Evolutionary conservation across 805 yeast genomes (phyloP), one percentile per base, ranked within the genome.

Genomic region (Sugiyamaella lignohabitans): DNA sequence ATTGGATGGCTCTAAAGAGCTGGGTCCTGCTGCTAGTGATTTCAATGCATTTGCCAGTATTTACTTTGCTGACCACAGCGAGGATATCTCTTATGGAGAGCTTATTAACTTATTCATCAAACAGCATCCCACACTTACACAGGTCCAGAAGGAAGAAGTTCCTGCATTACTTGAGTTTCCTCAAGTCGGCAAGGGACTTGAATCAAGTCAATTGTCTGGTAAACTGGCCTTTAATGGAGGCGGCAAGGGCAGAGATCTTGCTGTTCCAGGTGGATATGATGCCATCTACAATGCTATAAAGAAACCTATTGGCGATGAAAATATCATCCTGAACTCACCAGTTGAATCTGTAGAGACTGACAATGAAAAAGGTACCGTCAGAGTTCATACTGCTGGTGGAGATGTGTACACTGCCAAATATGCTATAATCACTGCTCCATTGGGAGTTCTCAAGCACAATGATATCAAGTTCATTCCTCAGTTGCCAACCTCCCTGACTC

Each of bases 131-230:
- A 44, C 58, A 4, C 19, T 63, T 22, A 48, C 58, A 2, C 67
- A 68, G 36, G 73, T 72, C 50, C 68, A 74, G 19, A 62, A 67
- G 38, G 60, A 75, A 16, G 63, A 84, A 23, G 73, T 77, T 3
- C 74, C 78, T 1, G 76, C 79, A 49, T 57, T 75, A 43, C 60
- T 74, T 11, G 69, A 94, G 53, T 69, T 70, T 44, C 61, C 78
- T 42, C 96, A 88, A 62, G 66, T 84, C 19, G 87, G 94, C 89
- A 84, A 80, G 60, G 96, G 95, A 0, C 69, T 82, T 21, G 72
- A 81, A 22, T 79, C 87, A 79, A 74, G 73, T 18, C 61, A 64
- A 20, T 70, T 84, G 59, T 83, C 95, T 56, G 82, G 83, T 3
- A 81, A 81, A 54, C 80, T 76, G 57, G 44, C 44, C 3, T 73